Evolutionary conservation across 345 rosid genomes (phyloP).

Genomic region (Fremontodendron californicum): DNA sequence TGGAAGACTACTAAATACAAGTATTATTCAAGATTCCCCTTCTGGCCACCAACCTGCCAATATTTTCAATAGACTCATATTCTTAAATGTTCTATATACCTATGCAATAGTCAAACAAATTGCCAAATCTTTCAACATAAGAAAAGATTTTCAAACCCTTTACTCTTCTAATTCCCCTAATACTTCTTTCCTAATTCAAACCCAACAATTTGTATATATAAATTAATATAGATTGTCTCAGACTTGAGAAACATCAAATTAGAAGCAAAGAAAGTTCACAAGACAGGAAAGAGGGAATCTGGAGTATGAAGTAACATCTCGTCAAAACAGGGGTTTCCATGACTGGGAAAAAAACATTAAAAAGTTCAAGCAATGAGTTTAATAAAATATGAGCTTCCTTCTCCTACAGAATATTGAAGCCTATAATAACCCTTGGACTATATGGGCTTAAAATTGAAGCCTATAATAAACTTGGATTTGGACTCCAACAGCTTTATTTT

Average conservation of each 20-base stretch:
- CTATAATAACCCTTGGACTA: too few relatives aligned
- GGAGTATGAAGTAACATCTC: too few relatives aligned
- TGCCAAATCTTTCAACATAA: constrained; percentile 5
- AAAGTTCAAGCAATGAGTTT: too few relatives aligned
- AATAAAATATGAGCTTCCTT: too few relatives aligned
- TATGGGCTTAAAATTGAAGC: too few relatives aligned
- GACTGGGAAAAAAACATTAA: too few relatives aligned
- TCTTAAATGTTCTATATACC: background rate
- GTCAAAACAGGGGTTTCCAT: too few relatives aligned
- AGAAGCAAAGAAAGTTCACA: background rate
- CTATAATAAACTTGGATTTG: too few relatives aligned
- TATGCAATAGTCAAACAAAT: background rate
- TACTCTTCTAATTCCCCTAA: background rate
- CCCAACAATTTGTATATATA: background rate
- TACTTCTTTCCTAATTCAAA: background rate
- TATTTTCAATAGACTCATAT: constrained; percentile 23
- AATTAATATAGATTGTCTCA: background rate
- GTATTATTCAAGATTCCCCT: constrained; percentile 16
- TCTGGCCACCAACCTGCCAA: constrained; percentile 15
- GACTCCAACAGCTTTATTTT: too few relatives aligned
- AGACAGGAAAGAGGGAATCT: too few relatives aligned
- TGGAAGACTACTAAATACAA: background rate
- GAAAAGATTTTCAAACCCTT: background rate
- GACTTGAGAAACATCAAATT: background rate
- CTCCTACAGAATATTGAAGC: too few relatives aligned